Evolutionary conservation across 2,329 filamentous ascomycete species (phyloP), one percentile per base, ranked within the genome.

Genomic region (Paecilomyces formosus): DNA sequence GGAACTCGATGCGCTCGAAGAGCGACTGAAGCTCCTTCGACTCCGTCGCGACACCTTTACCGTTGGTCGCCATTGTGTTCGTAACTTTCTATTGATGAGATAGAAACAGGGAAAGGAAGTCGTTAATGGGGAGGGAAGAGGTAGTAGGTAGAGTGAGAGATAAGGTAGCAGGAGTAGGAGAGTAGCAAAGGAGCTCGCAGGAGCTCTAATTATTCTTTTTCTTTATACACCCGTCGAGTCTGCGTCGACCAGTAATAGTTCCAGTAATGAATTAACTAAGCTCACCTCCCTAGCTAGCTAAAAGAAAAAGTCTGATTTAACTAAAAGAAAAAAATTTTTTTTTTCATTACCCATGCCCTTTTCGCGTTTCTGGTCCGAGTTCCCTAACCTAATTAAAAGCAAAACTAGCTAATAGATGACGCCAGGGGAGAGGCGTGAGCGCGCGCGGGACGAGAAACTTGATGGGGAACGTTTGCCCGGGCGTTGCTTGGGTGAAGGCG

Each of bases 1-100:
- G 71, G 31, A 68, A 33, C 61, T 70, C 54, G 59, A 73, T 62
- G 59, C 70, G 69, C 59, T 76, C 71, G 54, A 71, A 63, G 51
- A 75, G 70, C 28, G 65, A 72, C 65, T 65, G 67, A 61, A 64
- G 69, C 60, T 64, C 62, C 28, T 59, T 21, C 15, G 39, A 45
- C 12, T 28, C 50, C 22, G 26, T 1, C 11, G 22, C 26, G 50
- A 24, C 26, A 28, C 49, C 49, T 5, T 52, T 52, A 9, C 50
- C 50, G 50, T 52, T 52, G 21, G 50, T 26, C 21, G 21, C 50
- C 22, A 28, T 24, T 22, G 21, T 15, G 26, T 52, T 31, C 30
- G 8, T 31, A 8, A 31, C 30, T 26, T 11, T 52, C 24, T 51
- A 22, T 21, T 26, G 49, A 51, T 51, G n/a, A n/a, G 6, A 45